Conservation (phyloP, 2,329 filamentous ascomycete species). For the Epicoccum nigrum region DNA sequence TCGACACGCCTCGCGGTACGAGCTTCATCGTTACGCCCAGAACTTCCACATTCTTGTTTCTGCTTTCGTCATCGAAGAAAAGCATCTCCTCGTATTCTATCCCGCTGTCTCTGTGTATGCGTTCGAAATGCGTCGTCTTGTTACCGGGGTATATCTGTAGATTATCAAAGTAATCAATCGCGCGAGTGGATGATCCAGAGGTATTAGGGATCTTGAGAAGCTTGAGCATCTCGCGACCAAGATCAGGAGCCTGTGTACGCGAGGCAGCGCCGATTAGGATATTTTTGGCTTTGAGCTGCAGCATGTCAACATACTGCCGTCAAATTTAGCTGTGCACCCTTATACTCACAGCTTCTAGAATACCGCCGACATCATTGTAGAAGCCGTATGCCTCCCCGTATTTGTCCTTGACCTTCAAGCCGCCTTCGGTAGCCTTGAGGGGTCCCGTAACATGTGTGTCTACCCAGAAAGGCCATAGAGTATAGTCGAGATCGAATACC, state of each 20-base stretch:
- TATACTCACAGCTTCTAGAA: slow-evolving; percentile 46
- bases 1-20: slow-evolving; percentile 78
- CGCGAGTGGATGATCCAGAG: slow-evolving; percentile 52
- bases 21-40: slow-evolving; percentile 85
- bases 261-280: slow-evolving; percentile 76
- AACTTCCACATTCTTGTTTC: slow-evolving; percentile 81
- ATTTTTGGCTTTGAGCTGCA: slow-evolving; percentile 51
- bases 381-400: slow-evolving; percentile 56
- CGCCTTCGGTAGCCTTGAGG: slow-evolving; percentile 59
- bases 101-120: slow-evolving; percentile 72
- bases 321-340: fast-evolving
- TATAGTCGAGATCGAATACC: slow-evolving; percentile 97
- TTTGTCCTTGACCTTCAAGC: slow-evolving; percentile 58
- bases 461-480: slow-evolving; percentile 98
- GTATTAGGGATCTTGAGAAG: slow-evolving; percentile 68
- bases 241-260: slow-evolving; percentile 77
- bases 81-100: slow-evolving; percentile 83
- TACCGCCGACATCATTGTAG: slow-evolving; percentile 53
- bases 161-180: slow-evolving; percentile 62
- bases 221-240: slow-evolving; percentile 81
- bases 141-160: slow-evolving; percentile 72
- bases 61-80: slow-evolving; percentile 91
- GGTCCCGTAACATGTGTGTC: slow-evolving; percentile 88
- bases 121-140: slow-evolving; percentile 85
- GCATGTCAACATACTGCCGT: neutral